phyloP scores from a whole-genome alignment of 306 rosid genomes.

The Psophocarpus tetragonolobus region DNA sequence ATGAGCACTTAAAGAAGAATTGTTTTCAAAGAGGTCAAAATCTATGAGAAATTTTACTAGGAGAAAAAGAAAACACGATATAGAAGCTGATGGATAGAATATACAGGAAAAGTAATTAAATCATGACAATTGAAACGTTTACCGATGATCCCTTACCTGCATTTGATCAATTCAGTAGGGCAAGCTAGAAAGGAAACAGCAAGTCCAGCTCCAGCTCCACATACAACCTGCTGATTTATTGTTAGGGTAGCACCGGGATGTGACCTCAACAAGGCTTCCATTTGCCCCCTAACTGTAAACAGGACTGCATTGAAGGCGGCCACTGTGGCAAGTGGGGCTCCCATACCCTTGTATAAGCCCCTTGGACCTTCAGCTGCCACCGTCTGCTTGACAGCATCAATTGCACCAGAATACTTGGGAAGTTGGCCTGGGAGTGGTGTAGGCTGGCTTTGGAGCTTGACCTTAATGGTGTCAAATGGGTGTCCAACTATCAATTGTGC shows the following conservation, averaged over 20 bases:
- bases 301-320: constrained; percentile 96
- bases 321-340: constrained; percentile 97
- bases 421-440: constrained; percentile 80
- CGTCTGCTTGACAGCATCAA: constrained; percentile 94
- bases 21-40: constrained; percentile 11
- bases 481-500: constrained; percentile 89
- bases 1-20: not conserved
- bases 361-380: constrained; percentile 87
- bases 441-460: constrained; percentile 98
- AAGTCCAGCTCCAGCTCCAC: constrained; percentile 95
- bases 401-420: constrained; percentile 80
- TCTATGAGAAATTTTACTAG: not conserved
- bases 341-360: constrained; percentile 98
- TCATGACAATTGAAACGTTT: not conserved
- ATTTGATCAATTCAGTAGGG: constrained; percentile 92
- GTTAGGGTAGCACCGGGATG: constrained; percentile 76
- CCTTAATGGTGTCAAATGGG: constrained; percentile 98
- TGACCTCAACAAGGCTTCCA: constrained; percentile 76
- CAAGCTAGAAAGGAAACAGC: constrained; percentile 94
- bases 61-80: not conserved
- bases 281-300: constrained; percentile 85
- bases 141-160: constrained; percentile 76
- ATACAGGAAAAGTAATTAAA: not conserved
- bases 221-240: constrained; percentile 66
- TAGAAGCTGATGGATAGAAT: constrained; percentile 5